Percentiles rank a stretch among this genome's conserved stretches.
phyloP scores from a whole-genome alignment of 352 stramenopile genomes.

The Pythium grandisporangium region DNA sequence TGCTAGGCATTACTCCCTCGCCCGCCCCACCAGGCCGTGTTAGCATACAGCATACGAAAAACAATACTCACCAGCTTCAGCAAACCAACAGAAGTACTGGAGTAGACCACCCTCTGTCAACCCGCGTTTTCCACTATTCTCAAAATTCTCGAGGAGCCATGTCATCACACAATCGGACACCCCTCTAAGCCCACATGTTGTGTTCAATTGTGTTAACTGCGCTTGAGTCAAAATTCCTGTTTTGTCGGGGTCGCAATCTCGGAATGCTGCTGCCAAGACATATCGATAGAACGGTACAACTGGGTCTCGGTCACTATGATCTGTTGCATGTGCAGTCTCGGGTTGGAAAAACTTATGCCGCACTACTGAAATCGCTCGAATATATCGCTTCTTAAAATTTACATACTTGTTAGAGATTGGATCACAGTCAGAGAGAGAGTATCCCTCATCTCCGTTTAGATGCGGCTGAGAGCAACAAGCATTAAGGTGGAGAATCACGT shows the following conservation, averaged over 20 bases:
- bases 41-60: background rate
- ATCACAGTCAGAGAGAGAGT: too few species aligned
- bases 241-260: slow-evolving; percentile 26
- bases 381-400: too few species aligned
- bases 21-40: too few species aligned
- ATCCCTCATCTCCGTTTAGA: too few species aligned
- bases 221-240: slow-evolving; percentile 16
- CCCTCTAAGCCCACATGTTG: slow-evolving; percentile 15
- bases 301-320: too few species aligned
- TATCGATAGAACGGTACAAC: slow-evolving; percentile 64
- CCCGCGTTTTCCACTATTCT: slow-evolving; percentile 7
- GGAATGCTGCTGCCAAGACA: slow-evolving; percentile 41
- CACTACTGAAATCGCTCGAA: slow-evolving; percentile 26
- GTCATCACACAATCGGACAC: slow-evolving; percentile 20
- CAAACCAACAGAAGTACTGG: slow-evolving; percentile 63
- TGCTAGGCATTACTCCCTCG: too few species aligned
- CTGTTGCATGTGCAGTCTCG: slow-evolving; percentile 12
- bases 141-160: slow-evolving; percentile 54
- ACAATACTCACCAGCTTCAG: slow-evolving; percentile 31
- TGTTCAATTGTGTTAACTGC: slow-evolving; percentile 37
- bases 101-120: slow-evolving; percentile 50
- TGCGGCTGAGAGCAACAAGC: too few species aligned
- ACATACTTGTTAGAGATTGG: too few species aligned
- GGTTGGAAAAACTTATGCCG: slow-evolving; percentile 51
- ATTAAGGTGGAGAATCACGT: slow-evolving; percentile 24